Percentiles rank a stretch among this genome's conserved stretches.
Evolutionary conservation across 768 basidiomycete genomes (phyloP).

Genomic region (Boletus rubroflammeus): DNA sequence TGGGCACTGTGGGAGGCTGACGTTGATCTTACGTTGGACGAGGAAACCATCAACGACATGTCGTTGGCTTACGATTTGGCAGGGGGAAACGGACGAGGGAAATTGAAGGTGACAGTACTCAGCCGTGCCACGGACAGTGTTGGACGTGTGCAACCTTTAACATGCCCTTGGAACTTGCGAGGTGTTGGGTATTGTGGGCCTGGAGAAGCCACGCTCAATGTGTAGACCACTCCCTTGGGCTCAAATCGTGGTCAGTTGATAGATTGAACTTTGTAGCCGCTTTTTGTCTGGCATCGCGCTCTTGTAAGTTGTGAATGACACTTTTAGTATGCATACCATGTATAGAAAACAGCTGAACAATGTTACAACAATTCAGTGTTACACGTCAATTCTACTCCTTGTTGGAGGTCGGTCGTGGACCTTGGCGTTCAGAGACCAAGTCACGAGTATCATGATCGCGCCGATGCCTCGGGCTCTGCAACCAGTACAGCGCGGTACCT

Average conservation of each 20-base stretch:
- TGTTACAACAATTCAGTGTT: not conserved
- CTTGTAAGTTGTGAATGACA: not conserved
- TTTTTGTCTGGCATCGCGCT: not conserved
- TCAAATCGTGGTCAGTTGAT: not conserved
- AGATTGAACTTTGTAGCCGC: not conserved
- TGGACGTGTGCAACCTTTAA: slow-evolving; percentile 47
- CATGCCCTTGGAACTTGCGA: slow-evolving; percentile 60
- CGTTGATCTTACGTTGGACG: slow-evolving; percentile 32
- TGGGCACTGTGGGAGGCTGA: slow-evolving; percentile 69
- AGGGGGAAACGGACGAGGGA: slow-evolving; percentile 10
- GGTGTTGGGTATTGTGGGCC: slow-evolving; percentile 49
- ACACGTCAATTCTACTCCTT: not conserved
- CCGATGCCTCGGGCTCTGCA: not conserved
- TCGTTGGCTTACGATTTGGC: not conserved
- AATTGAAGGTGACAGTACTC: slow-evolving; percentile 23
- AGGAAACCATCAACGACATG: slow-evolving; percentile 18
- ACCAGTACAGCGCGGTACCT: slow-evolving; percentile 26
- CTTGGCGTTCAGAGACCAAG: not conserved
- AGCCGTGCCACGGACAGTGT: slow-evolving; percentile 52
- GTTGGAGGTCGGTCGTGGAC: not conserved
- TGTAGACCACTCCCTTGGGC: not conserved
- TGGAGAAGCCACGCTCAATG: slow-evolving; percentile 20
- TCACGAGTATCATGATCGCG: not conserved
- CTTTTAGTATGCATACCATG: not conserved
- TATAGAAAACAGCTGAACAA: not conserved